These are phyloP conservation scores for Raphanus sativus DNA, from an alignment of 345 rosid genomes.

Conservation along the genomic window DNA sequence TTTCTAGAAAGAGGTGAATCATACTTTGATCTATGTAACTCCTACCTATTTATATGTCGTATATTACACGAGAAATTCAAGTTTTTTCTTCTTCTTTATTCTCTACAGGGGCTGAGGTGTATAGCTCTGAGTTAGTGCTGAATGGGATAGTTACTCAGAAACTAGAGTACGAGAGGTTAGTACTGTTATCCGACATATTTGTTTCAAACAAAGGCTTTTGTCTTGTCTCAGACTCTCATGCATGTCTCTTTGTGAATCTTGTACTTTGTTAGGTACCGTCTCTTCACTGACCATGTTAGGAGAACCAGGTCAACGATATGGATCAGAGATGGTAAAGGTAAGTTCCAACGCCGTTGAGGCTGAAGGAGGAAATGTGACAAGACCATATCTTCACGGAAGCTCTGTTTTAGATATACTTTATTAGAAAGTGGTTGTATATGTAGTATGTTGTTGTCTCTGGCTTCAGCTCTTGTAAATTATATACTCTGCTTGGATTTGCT, in stretches of 20 bases:
- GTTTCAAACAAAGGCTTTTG: not conserved
- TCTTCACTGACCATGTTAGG: slow-evolving; percentile 65
- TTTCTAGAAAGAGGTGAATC: slow-evolving; percentile 75
- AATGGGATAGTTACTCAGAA: slow-evolving; percentile 87
- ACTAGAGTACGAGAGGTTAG: slow-evolving; percentile 87
- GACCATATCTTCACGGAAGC: too few relatives aligned
- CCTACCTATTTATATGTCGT: not conserved
- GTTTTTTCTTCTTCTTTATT: not conserved
- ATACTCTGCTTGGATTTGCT: not conserved
- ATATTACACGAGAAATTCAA: not conserved
- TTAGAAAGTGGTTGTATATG: slow-evolving; percentile 27
- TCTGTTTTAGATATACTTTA: slow-evolving; percentile 20
- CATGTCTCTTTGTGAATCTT: not conserved
- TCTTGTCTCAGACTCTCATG: slow-evolving; percentile 13
- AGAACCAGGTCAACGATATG: slow-evolving; percentile 72
- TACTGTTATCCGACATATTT: slow-evolving; percentile 5
- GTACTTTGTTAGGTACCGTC: slow-evolving; percentile 56
- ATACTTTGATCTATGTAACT: slow-evolving; percentile 1
- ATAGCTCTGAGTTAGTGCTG: slow-evolving; percentile 81
- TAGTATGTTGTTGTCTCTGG: slow-evolving; percentile 15
- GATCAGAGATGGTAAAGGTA: slow-evolving; percentile 56
- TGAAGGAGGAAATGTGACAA: slow-evolving; percentile 17
- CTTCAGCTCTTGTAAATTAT: slow-evolving; percentile 12
- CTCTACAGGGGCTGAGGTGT: slow-evolving; percentile 63
- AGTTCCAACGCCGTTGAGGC: slow-evolving; percentile 40